Conservation (phyloP, 331 rosid genomes). For the Pyracantha coccinea region DNA sequence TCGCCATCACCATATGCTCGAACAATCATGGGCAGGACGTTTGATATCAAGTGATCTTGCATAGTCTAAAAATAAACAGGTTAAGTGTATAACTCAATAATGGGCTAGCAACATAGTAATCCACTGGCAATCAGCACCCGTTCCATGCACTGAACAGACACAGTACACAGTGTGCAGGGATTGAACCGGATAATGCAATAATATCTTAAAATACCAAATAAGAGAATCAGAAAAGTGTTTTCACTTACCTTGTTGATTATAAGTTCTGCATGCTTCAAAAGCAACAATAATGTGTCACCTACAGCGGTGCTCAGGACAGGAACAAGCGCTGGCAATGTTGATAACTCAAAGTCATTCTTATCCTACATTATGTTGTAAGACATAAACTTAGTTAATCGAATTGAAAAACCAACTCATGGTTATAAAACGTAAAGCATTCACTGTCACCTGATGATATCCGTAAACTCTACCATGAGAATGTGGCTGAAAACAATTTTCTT, state of each 20-base stretch:
- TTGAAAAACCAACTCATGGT: not conserved
- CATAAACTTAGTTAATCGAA: not conserved
- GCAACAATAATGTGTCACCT: conserved; percentile 82
- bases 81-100: not conserved
- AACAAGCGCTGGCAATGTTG: conserved; percentile 93
- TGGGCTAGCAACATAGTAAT: not conserved
- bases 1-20: conserved; percentile 90
- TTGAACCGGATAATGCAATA: not conserved
- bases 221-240: not conserved
- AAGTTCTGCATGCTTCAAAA: conserved; percentile 87
- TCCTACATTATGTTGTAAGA: conserved; percentile 47
- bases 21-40: conserved; percentile 88
- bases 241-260: conserved; percentile 70
- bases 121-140: not conserved
- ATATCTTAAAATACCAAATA: not conserved
- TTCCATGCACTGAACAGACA: not conserved
- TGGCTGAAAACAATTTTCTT: not conserved
- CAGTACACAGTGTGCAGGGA: not conserved
- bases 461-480: not conserved
- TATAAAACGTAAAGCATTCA: not conserved
- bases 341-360: conserved; percentile 83
- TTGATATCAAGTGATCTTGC: conserved; percentile 68
- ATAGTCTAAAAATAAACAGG: conserved; percentile 47
- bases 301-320: conserved; percentile 80
- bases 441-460: not conserved